These are phyloP conservation scores for Populus tomentosa DNA, from an alignment of 441 rosid species.

Conservation along the genomic window DNA sequence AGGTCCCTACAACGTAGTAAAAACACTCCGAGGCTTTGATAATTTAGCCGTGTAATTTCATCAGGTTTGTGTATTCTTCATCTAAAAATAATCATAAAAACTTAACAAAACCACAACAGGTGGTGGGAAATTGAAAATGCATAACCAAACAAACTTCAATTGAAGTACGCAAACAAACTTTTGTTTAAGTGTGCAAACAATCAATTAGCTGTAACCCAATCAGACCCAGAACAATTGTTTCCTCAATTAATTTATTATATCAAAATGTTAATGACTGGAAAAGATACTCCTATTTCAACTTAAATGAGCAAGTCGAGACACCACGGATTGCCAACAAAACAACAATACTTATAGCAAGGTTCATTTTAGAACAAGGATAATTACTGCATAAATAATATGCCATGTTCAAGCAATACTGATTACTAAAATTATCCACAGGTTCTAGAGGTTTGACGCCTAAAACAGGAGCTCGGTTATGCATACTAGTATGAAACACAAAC, in stretches of 20 bases:
- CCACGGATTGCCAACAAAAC: neutral
- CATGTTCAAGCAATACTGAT: neutral
- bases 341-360: neutral
- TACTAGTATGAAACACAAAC: neutral
- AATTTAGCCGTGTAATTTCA: neutral
- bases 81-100: neutral
- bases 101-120: neutral
- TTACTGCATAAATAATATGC: neutral
- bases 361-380: neutral
- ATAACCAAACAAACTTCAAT: neutral
- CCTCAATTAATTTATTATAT: neutral
- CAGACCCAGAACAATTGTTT: neutral
- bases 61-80: neutral
- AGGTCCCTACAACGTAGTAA: neutral
- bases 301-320: neutral
- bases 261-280: neutral
- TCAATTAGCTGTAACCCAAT: neutral
- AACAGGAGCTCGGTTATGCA: neutral
- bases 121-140: neutral
- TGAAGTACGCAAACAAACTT: neutral
- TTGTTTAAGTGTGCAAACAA: neutral
- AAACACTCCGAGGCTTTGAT: neutral
- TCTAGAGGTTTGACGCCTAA: neutral
- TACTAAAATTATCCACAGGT: neutral
- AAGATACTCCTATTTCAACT: neutral